A percentile compares a stretch with the other conserved stretches of the same genome.
These are phyloP conservation scores for Fonsecaea erecta DNA, from an alignment of 2,329 filamentous ascomycete genomes.

Conservation along the genomic window DNA sequence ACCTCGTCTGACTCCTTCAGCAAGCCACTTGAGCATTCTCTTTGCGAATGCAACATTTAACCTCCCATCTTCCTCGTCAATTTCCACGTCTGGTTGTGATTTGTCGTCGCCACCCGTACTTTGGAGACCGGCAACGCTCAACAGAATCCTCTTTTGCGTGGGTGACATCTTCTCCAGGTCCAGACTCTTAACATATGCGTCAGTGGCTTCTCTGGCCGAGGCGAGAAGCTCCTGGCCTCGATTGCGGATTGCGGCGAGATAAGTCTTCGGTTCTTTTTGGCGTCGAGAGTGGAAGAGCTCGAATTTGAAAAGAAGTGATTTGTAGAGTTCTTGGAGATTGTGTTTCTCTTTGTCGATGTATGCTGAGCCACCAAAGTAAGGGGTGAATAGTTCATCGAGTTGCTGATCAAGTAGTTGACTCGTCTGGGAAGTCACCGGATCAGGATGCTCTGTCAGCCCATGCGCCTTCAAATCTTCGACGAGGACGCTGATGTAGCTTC, in stretches of 20 bases:
- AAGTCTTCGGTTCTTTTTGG: conserved; percentile 87
- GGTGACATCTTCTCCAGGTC: conserved; percentile 86
- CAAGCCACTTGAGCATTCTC: conserved; percentile 96
- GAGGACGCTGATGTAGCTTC: conserved; percentile 82
- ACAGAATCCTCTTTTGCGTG: conserved; percentile 87
- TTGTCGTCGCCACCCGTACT: conserved; percentile 73
- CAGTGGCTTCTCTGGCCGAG: conserved; percentile 72
- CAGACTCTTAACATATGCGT: conserved; percentile 81
- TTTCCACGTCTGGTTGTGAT: conserved; percentile 70
- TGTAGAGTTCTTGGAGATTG: conserved; percentile 79
- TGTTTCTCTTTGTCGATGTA: conserved; percentile 69
- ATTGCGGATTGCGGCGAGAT: conserved; percentile 89
- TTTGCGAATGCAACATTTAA: conserved; percentile 88
- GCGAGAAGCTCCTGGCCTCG: conserved; percentile 86
- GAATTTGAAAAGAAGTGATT: conserved; percentile 92
- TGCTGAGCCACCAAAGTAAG: conserved; percentile 67
- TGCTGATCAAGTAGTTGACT: conserved; percentile 71
- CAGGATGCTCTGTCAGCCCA: conserved; percentile 91
- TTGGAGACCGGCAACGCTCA: conserved; percentile 81
- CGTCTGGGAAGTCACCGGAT: conserved; percentile 84
- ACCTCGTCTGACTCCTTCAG: conserved; percentile 88
- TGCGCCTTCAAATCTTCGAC: conserved; percentile 94
- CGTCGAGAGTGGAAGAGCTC: conserved; percentile 82
- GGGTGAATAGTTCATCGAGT: conserved; percentile 68
- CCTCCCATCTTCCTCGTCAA: conserved; percentile 85